Percentiles rank a stretch among this genome's conserved stretches.
Evolutionary conservation across 805 yeast genomes (phyloP).

Genomic region (Metschnikowia lochheadii): DNA sequence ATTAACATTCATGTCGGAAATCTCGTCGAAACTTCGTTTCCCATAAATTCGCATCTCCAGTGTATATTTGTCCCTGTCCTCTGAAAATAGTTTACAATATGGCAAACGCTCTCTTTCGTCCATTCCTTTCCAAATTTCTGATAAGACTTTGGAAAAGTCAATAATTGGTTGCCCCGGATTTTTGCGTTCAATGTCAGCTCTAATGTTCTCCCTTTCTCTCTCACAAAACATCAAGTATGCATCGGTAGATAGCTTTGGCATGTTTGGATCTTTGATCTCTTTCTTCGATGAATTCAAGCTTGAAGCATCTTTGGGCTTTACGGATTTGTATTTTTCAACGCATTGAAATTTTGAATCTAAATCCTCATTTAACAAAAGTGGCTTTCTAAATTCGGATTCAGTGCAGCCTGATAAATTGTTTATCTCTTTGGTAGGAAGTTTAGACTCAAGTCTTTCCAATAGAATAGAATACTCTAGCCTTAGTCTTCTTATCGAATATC

Average conservation of each 20-base stretch:
- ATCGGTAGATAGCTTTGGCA: slow-evolving; percentile 87
- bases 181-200: slow-evolving; percentile 50
- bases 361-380: slow-evolving; percentile 32
- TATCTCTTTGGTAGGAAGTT: slow-evolving; percentile 20
- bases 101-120: slow-evolving; percentile 67
- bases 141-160: slow-evolving; percentile 73
- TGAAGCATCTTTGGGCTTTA: slow-evolving; percentile 16
- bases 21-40: slow-evolving; percentile 8
- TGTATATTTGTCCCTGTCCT: slow-evolving; percentile 71
- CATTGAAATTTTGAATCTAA: slow-evolving; percentile 18
- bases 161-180: slow-evolving; percentile 42
- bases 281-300: slow-evolving; percentile 8
- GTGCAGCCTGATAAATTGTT: slow-evolving; percentile 23
- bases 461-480: slow-evolving; percentile 80
- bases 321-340: slow-evolving; percentile 5
- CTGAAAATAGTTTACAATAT: slow-evolving; percentile 69
- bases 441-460: slow-evolving; percentile 66
- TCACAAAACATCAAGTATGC: slow-evolving; percentile 89
- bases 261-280: slow-evolving; percentile 63
- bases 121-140: slow-evolving; percentile 82
- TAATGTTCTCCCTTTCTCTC: slow-evolving; percentile 70
- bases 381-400: slow-evolving; percentile 40
- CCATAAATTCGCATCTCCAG: slow-evolving; percentile 62
- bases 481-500: slow-evolving; percentile 68
- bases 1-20: background rate